Evolutionary conservation across 208 protist genomes (phyloP).

Genomic region (Porcisia hertigi): DNA sequence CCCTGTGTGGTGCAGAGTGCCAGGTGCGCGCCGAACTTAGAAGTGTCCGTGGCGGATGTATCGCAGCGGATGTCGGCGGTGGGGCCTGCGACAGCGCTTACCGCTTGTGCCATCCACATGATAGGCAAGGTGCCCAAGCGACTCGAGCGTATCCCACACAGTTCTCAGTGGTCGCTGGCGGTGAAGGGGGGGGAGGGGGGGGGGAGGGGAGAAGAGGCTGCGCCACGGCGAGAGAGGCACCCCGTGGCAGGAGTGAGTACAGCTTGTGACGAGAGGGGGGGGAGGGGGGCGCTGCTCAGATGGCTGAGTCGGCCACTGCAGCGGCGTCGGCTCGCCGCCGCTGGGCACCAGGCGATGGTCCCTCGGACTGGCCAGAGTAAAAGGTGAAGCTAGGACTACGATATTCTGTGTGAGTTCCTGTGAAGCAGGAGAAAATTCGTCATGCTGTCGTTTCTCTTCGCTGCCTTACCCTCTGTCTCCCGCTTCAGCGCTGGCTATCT

Average conservation of each 20-base stretch:
- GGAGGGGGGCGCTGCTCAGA: neutral
- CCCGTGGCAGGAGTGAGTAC: neutral
- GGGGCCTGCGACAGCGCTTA: neutral
- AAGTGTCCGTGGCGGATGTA: neutral
- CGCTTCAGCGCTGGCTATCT: too few relatives aligned
- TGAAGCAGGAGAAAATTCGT: too few relatives aligned
- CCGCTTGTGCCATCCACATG: neutral
- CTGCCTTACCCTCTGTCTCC: too few relatives aligned
- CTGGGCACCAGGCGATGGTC: neutral
- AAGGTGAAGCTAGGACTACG: too few relatives aligned
- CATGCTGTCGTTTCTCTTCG: too few relatives aligned
- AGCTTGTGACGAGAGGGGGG: neutral
- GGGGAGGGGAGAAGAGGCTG: neutral
- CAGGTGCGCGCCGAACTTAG: neutral
- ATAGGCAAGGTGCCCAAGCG: neutral
- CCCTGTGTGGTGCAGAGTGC: neutral
- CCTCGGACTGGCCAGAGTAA: neutral
- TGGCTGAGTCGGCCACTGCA: conserved; percentile 3
- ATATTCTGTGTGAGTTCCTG: too few relatives aligned
- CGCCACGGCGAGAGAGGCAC: neutral
- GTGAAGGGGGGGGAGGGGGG: neutral
- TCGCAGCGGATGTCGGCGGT: neutral
- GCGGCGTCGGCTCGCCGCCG: neutral
- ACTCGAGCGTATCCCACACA: neutral
- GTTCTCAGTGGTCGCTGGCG: neutral